A percentile compares a stretch with the other conserved stretches of the same genome.
Conservation (phyloP, 306 rosid genomes). For the Fragaria nilgerrensis region DNA sequence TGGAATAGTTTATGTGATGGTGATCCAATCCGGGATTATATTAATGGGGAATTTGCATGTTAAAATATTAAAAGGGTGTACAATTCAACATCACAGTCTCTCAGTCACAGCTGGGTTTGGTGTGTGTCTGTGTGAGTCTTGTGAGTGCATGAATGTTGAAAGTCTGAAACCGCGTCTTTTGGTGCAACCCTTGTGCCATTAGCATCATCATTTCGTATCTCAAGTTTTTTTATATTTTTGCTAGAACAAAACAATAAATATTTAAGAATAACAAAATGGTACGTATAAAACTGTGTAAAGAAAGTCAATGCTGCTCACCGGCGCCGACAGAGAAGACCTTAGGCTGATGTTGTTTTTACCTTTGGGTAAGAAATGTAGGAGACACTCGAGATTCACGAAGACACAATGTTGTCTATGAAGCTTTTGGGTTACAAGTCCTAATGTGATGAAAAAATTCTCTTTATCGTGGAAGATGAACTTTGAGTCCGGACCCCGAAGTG, state of each 20-base stretch:
- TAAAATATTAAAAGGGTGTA: conserved; percentile 6
- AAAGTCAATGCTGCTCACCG: neutral
- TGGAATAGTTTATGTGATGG: conserved; percentile 15
- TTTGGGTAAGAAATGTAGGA: neutral
- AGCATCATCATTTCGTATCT: too few species aligned
- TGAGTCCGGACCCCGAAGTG: too few species aligned
- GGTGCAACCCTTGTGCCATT: conserved; percentile 26
- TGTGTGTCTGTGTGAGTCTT: conserved; percentile 22
- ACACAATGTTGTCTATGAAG: too few species aligned
- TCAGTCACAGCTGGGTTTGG: conserved; percentile 47
- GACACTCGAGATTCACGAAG: neutral
- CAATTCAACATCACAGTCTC: conserved; percentile 33
- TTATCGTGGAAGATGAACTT: too few species aligned
- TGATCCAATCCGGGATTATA: conserved; percentile 13
- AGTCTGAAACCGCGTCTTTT: conserved; percentile 59
- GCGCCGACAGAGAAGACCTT: conserved; percentile 11
- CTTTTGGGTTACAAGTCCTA: too few species aligned
- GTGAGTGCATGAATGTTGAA: conserved; percentile 51
- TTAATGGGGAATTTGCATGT: conserved; percentile 1
- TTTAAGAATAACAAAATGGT: neutral
- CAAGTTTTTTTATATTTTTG: neutral
- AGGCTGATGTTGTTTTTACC: neutral
- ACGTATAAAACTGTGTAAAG: neutral
- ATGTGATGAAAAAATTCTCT: too few species aligned
- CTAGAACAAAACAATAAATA: neutral